phyloP scores from a whole-genome alignment of 441 rosid species.

The Daphne laureola region DNA sequence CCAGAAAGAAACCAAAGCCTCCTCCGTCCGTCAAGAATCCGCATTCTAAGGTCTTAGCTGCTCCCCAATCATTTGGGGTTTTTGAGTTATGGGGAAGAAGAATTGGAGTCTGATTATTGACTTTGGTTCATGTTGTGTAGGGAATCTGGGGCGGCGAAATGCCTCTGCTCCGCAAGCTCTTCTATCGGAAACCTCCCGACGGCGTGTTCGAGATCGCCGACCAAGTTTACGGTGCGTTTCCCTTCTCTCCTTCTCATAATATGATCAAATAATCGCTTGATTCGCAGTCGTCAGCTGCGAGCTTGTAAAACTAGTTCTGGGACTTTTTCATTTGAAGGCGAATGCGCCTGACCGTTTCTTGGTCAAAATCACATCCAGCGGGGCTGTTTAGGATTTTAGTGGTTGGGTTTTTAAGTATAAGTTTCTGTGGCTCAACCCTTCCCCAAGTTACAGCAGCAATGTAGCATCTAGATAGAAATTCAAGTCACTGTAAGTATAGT shows the following conservation, averaged over 20 bases:
- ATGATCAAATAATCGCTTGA: neutral
- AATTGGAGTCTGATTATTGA: constrained; percentile 7
- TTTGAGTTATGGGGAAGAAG: constrained; percentile 1
- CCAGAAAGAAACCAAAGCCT: neutral
- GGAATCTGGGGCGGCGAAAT: constrained; percentile 24
- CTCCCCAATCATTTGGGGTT: constrained; percentile 3
- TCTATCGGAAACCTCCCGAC: constrained; percentile 81
- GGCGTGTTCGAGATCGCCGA: constrained; percentile 92
- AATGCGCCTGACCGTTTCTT: too few species aligned
- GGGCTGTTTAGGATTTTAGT: too few species aligned
- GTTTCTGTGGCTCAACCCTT: too few species aligned
- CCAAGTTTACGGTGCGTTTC: constrained; percentile 62
- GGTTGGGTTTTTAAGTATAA: too few species aligned
- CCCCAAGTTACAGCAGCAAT: too few species aligned
- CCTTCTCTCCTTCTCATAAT: neutral
- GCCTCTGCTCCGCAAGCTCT: constrained; percentile 84
- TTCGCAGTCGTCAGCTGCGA: too few species aligned
- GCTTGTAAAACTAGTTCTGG: too few species aligned
- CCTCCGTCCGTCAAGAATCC: neutral
- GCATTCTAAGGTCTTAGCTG: constrained; percentile 7
- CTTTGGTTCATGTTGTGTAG: constrained; percentile 1
- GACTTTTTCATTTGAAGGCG: too few species aligned
- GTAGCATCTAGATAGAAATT: too few species aligned
- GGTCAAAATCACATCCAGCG: too few species aligned
- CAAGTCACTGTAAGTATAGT: too few species aligned